Evolutionary conservation across 2,329 filamentous ascomycete species (phyloP).

Genomic region (Nemania diffusa): DNA sequence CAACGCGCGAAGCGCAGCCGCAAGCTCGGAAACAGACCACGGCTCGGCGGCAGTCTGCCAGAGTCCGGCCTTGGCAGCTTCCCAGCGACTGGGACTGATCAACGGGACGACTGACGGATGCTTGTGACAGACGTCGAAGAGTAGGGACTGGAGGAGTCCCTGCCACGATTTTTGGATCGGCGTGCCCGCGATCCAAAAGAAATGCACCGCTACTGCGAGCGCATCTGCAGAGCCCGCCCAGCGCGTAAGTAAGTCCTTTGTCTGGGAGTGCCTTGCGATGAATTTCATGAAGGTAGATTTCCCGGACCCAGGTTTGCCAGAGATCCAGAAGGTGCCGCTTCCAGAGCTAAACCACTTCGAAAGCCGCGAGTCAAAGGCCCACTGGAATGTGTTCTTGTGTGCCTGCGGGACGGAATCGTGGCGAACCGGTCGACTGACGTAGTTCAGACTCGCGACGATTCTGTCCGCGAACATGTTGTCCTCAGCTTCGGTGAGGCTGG

Average conservation of each 20-base stretch:
- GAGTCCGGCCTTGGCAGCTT: background rate
- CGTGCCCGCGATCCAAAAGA: background rate
- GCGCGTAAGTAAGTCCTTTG: background rate
- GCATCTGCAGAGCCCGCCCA: constrained; percentile 2
- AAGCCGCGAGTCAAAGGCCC: constrained; percentile 8
- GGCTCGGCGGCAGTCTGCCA: background rate
- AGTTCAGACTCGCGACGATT: constrained; percentile 16
- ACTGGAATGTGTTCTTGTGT: constrained; percentile 16
- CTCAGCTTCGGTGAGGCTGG: background rate
- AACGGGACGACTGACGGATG: background rate
- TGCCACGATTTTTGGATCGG: background rate
- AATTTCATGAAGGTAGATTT: constrained; percentile 28
- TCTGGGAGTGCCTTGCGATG: constrained; percentile 3
- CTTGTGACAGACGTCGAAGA: background rate
- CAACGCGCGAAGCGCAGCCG: background rate
- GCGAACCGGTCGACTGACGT: background rate
- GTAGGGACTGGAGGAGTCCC: background rate
- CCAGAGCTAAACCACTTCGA: background rate
- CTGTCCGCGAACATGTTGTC: background rate
- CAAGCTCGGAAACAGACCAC: background rate
- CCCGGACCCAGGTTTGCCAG: constrained; percentile 19
- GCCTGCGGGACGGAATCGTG: background rate
- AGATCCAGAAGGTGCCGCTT: constrained; percentile 18
- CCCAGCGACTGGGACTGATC: background rate
- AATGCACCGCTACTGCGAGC: background rate